Evolutionary conservation across 305 asterid genomes (phyloP).

Genomic region (Nicotiana rustica): DNA sequence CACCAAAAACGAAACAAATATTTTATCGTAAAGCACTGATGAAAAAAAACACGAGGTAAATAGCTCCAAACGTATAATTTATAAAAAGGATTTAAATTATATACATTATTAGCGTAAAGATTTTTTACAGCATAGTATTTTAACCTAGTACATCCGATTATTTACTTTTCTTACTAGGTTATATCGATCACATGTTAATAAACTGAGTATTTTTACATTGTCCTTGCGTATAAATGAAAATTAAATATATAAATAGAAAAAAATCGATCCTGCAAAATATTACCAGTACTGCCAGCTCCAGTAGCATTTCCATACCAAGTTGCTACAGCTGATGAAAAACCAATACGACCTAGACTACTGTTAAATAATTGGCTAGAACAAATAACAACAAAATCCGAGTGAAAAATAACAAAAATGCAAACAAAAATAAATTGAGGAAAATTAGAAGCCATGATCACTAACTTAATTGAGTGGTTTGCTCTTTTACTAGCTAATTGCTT

Average conservation of each 20-base stretch:
- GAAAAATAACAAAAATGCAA: background rate
- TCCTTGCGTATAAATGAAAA: background rate
- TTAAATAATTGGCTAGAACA: background rate
- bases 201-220: too few species aligned
- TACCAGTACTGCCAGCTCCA: conserved; percentile 46
- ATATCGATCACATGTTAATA: too few species aligned
- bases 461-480: background rate
- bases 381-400: background rate
- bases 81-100: too few species aligned
- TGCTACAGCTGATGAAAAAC: conserved; percentile 41
- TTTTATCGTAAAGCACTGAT: too few species aligned
- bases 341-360: background rate
- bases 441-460: background rate
- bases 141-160: too few species aligned
- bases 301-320: conserved; percentile 45
- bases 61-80: background rate
- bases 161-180: too few species aligned
- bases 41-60: background rate
- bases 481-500: background rate
- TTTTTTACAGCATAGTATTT: too few species aligned
- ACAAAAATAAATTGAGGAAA: background rate
- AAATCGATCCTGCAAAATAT: background rate
- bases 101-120: too few species aligned
- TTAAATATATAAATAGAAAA: background rate
- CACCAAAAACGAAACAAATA: background rate